These are phyloP conservation scores for Tetrapisispora taiwanensis DNA, from an alignment of 805 yeast genomes.

Conservation along the genomic window DNA sequence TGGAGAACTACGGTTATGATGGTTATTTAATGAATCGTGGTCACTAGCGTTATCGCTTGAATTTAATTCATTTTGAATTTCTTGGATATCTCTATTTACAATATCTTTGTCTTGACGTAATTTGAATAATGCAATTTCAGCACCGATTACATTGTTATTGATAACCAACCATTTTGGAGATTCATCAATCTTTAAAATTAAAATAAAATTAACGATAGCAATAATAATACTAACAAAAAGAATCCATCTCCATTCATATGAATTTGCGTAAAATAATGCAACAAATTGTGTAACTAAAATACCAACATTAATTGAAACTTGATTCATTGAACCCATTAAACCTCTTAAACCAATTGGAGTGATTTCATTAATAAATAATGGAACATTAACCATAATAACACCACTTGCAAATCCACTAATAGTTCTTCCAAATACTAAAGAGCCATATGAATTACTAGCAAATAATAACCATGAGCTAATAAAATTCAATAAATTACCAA, in stretches of 20 bases:
- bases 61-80: slow-evolving; percentile 5
- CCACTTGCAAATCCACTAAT: slow-evolving; percentile 85
- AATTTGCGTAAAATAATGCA: slow-evolving; percentile 59
- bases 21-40: slow-evolving; percentile 4
- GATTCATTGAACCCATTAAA: slow-evolving; percentile 79
- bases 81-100: slow-evolving; percentile 18
- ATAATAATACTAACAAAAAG: slow-evolving; percentile 51
- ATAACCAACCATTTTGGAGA: slow-evolving; percentile 73
- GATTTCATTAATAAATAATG: slow-evolving; percentile 71
- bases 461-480: slow-evolving; percentile 59
- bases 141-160: slow-evolving; percentile 23
- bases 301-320: slow-evolving; percentile 76
- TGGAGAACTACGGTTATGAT: slow-evolving; percentile 6
- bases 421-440: slow-evolving; percentile 58
- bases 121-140: slow-evolving; percentile 28
- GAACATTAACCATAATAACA: slow-evolving; percentile 72
- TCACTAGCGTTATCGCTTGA: neutral
- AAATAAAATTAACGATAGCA: slow-evolving; percentile 40
- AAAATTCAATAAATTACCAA: slow-evolving; percentile 42
- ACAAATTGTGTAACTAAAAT: slow-evolving; percentile 69
- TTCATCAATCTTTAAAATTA: slow-evolving; percentile 45
- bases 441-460: slow-evolving; percentile 33
- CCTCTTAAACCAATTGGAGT: slow-evolving; percentile 65
- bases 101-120: slow-evolving; percentile 31
- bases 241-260: slow-evolving; percentile 61